phyloP scores from a whole-genome alignment of 2,329 filamentous ascomycete genomes.

The Xylariales sp. region DNA sequence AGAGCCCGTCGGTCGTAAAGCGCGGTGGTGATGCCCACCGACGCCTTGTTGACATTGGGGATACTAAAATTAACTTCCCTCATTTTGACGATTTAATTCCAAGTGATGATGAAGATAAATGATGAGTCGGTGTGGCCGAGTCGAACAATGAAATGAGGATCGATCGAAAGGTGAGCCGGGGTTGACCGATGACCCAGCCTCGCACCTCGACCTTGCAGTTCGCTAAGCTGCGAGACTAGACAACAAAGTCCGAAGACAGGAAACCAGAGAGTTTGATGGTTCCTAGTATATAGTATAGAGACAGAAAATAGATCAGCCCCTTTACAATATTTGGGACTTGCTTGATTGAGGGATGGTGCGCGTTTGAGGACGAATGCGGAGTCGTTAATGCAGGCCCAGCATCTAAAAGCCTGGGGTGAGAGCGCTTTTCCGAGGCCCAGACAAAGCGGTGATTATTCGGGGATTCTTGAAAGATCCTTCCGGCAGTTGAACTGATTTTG shows the following conservation, averaged over 20 bases:
- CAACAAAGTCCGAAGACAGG: no score
- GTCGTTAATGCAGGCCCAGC: slow-evolving; percentile 14
- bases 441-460: not conserved
- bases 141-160: no score
- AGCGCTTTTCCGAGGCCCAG: no score
- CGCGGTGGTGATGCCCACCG: slow-evolving; percentile 96
- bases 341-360: slow-evolving; percentile 13
- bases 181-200: no score
- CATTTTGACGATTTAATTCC: slow-evolving; percentile 59
- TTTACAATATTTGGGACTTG: slow-evolving; percentile 8
- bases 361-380: slow-evolving; percentile 19
- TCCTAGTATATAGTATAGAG: slow-evolving; percentile 20
- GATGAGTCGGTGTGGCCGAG: slow-evolving; percentile 1
- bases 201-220: no score
- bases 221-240: no score
- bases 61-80: slow-evolving; percentile 99
- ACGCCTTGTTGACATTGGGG: slow-evolving; percentile 98
- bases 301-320: slow-evolving; percentile 14
- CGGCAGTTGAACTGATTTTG: no score
- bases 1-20: slow-evolving; percentile 96
- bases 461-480: no score
- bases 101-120: not conserved
- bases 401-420: slow-evolving; percentile 10
- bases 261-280: slow-evolving; percentile 10
- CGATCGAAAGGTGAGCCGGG: no score